Evolutionary conservation across 257 asterid species (phyloP), one percentile per base, ranked within the genome.

Genomic region (Vinca minor): DNA sequence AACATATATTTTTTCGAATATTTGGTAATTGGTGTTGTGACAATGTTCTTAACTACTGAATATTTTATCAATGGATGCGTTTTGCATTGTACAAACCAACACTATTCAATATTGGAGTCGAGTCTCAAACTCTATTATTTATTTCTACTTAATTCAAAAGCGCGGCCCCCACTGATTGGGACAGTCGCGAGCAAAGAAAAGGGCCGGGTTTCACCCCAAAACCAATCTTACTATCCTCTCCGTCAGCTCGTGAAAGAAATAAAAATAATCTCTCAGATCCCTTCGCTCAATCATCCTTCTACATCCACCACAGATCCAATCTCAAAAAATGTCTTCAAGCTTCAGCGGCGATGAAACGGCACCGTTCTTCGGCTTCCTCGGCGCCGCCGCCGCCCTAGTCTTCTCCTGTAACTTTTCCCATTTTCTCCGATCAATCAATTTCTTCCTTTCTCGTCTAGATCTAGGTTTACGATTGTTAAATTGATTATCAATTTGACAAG

Each of bases 261-360:
- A n/a, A n/a, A n/a, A n/a, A n/a, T 50, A 45, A 14, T n/a, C 29
- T n/a, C 66, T 46, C 52, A 60, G 71, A 71, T 65, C 76, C 67
- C 20, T 53, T 50, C 53, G 10, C 28, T 57, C 50, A 1, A n/a
- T 34, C 38, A 34, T 20, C n/a, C 12, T 7, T 26, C 59, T 15
- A 34, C 7, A 3, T 61, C 53, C 38, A 42, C 65, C 13, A 67
- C 76, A 4, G 48, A 62, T 68, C 71, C 53, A 31, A 42, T 44
- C 66, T 57, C 42, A 41, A 44, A 41, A 44, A 41, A 86, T 82
- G 87, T 72, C 85, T 44, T 75, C 95, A 39, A 63, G 71, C 35
- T 84, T 86, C 80, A 82, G 84, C 78, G 89, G 91, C 59, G 91
- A 86, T 79, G 91, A 84, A 65, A 84, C 91, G 65, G 91, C 91